Conservation (phyloP, 2,329 filamentous ascomycete genomes). For the Paraphoma sp. region DNA sequence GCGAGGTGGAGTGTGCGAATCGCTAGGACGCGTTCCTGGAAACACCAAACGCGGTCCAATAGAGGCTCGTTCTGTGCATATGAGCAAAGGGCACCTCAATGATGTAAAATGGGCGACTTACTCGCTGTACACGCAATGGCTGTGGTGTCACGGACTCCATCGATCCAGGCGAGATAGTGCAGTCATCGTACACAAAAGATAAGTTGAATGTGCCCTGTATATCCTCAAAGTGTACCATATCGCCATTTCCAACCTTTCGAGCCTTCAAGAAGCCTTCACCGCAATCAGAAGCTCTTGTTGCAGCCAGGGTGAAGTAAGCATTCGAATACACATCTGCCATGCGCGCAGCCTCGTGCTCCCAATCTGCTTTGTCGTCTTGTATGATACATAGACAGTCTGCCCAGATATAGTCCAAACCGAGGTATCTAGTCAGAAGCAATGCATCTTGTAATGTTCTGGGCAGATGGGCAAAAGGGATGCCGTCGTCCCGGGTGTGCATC, state of each 20-base stretch:
- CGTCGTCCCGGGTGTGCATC: not conserved
- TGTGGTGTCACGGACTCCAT: conserved; percentile 2
- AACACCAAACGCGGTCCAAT: conserved; percentile 3
- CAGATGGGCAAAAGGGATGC: conserved; percentile 3
- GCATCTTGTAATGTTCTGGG: conserved; percentile 11
- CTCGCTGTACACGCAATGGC: not conserved
- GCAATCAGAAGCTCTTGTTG: conserved; percentile 5
- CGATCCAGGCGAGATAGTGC: conserved; percentile 1
- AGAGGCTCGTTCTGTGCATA: conserved; percentile 5
- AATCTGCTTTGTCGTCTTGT: conserved; percentile 11
- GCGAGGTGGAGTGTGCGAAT: conserved; percentile 5
- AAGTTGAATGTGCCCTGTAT: conserved; percentile 2
- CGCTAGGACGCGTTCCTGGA: conserved; percentile 10
- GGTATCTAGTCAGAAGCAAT: not conserved
- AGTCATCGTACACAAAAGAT: conserved; percentile 1
- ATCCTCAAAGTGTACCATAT: conserved; percentile 2
- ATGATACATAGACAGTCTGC: conserved; percentile 8
- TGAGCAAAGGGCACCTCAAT: not conserved
- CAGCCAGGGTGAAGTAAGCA: conserved; percentile 1
- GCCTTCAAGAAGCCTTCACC: conserved; percentile 5
- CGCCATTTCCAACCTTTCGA: not conserved
- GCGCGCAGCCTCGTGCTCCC: conserved; percentile 9
- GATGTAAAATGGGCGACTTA: not conserved
- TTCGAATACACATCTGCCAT: conserved; percentile 12
- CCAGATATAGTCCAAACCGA: conserved; percentile 7